Conservation (phyloP, 768 basidiomycete species). For the Boletellus emodensis region DNA sequence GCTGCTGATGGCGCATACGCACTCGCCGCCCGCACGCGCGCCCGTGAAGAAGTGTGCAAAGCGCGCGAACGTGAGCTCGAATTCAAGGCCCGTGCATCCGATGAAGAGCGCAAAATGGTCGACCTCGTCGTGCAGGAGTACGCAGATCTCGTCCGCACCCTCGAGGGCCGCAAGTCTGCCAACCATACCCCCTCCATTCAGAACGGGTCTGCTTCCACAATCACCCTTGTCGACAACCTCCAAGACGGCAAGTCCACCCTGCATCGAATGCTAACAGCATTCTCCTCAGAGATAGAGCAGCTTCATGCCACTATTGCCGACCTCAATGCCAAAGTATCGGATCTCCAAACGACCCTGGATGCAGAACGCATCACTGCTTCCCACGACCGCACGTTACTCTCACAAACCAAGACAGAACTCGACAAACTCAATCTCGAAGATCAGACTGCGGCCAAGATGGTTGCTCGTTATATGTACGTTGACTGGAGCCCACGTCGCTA, state of each 20-base stretch:
- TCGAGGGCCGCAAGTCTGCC: conserved; percentile 47
- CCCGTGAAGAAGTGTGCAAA: conserved; percentile 50
- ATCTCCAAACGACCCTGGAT: conserved; percentile 39
- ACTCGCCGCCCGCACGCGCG: conserved; percentile 49
- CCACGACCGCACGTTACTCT: conserved; percentile 43
- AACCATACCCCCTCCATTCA: conserved; percentile 2
- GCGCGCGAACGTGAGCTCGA: conserved; percentile 48
- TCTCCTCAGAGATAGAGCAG: conserved; percentile 43
- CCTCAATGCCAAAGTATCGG: conserved; percentile 43
- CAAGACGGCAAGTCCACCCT: conserved; percentile 47
- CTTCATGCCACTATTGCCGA: conserved; percentile 42
- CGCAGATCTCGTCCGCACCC: conserved; percentile 63
- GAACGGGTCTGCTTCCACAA: conserved; percentile 15
- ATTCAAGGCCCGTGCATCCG: conserved; percentile 41
- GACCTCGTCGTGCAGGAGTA: conserved; percentile 70
- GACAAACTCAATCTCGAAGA: conserved; percentile 61
- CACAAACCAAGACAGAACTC: conserved; percentile 46
- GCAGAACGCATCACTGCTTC: conserved; percentile 43
- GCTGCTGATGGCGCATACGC: conserved; percentile 51
- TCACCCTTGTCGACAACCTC: conserved; percentile 36
- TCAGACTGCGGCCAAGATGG: conserved; percentile 75
- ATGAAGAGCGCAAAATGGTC: conserved; percentile 57
- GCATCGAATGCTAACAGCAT: conserved; percentile 46
- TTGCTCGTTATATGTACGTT: conserved; percentile 78
- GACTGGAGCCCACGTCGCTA: neutral